Percentiles rank a stretch among this genome's conserved stretches.
These are phyloP conservation scores for Cladosporium sp. DNA, from an alignment of 2,329 filamentous ascomycete species.

Conservation along the genomic window DNA sequence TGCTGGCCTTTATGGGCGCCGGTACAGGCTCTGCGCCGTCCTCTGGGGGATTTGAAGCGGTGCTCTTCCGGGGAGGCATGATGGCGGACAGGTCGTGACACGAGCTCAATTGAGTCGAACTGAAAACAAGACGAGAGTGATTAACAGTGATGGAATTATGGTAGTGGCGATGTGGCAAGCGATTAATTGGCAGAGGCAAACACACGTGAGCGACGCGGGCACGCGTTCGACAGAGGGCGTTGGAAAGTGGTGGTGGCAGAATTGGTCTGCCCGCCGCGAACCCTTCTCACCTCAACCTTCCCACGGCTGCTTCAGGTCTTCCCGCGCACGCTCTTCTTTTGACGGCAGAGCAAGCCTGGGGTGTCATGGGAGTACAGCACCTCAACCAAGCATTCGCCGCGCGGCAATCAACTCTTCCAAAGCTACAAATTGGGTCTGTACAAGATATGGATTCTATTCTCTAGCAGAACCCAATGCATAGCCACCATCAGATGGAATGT, in stretches of 20 bases:
- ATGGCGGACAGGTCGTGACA: background rate
- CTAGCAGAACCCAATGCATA: background rate
- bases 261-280: background rate
- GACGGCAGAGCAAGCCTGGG: background rate
- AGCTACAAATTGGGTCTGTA: background rate
- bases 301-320: background rate
- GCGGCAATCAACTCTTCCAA: background rate
- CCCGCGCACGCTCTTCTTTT: slow-evolving; percentile 5
- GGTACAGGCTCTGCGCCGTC: slow-evolving; percentile 34
- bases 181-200: slow-evolving; percentile 7
- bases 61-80: slow-evolving; percentile 53
- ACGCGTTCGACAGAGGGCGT: slow-evolving; percentile 4
- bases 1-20: slow-evolving; percentile 20
- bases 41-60: slow-evolving; percentile 31
- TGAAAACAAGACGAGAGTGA: background rate
- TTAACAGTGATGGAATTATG: background rate
- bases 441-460: background rate
- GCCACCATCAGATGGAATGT: background rate
- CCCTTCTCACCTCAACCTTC: slow-evolving; percentile 12
- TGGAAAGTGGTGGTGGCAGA: slow-evolving; percentile 5
- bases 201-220: slow-evolving; percentile 15
- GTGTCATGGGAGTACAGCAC: background rate
- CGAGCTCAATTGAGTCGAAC: background rate
- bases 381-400: background rate
- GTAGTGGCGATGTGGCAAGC: slow-evolving; percentile 10